Percentiles rank a stretch among this genome's conserved stretches.
Evolutionary conservation across 495 filamentous ascomycete species (phyloP).

Genomic region (Penicillium bovifimosum): DNA sequence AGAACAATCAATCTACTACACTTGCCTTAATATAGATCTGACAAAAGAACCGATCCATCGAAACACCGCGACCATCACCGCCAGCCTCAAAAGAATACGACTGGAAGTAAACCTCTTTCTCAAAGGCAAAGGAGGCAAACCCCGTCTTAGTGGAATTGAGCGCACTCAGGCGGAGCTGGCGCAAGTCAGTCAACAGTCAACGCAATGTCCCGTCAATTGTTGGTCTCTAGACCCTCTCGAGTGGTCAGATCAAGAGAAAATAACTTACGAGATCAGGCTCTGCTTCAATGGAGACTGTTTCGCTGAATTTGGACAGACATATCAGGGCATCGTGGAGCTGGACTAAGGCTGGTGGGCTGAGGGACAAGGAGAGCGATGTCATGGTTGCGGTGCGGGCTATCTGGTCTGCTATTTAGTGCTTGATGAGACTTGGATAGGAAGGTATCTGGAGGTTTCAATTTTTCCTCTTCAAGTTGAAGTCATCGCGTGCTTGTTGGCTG

Average conservation of each 20-base stretch:
- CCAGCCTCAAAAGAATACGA: constrained; percentile 48
- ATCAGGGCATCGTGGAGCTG: constrained; percentile 76
- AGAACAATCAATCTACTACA: neutral
- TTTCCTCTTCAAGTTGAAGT: neutral
- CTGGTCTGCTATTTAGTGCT: neutral
- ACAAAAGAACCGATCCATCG: constrained; percentile 61
- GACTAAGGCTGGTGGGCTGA: constrained; percentile 67
- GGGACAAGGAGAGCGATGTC: constrained; percentile 71
- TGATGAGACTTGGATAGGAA: neutral
- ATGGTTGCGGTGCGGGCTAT: constrained; percentile 31
- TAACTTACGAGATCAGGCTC: constrained; percentile 59
- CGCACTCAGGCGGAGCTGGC: constrained; percentile 70
- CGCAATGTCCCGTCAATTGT: neutral
- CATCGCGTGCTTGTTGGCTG: neutral
- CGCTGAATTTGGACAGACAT: constrained; percentile 89
- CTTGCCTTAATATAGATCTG: constrained; percentile 64
- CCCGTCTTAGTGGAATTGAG: constrained; percentile 92
- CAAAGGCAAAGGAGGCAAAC: constrained; percentile 76
- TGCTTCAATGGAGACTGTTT: constrained; percentile 82
- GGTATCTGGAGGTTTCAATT: neutral
- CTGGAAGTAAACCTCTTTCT: constrained; percentile 72
- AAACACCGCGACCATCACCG: constrained; percentile 10
- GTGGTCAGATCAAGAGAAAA: neutral
- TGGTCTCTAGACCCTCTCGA: neutral
- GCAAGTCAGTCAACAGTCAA: constrained; percentile 3